Evolutionary conservation across 2,329 filamentous ascomycete genomes (phyloP).

Genomic region (Gremmenia infestans): DNA sequence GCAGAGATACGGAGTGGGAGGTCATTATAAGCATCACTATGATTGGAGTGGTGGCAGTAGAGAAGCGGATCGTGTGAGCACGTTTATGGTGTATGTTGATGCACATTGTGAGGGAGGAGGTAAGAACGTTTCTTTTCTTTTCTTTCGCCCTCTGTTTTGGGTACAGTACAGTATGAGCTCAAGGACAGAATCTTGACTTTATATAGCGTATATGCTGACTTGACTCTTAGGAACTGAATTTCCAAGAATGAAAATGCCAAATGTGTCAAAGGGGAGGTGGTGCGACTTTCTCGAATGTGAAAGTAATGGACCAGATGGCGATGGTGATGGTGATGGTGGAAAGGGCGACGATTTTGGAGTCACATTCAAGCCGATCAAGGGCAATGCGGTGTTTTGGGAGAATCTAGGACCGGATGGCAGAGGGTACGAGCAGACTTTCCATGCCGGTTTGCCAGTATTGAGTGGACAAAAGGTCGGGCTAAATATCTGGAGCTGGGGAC

Average conservation of each 20-base stretch:
- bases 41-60: conserved; percentile 47
- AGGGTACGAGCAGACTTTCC: conserved; percentile 54
- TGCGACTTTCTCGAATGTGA: conserved; percentile 52
- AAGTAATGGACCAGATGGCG: conserved; percentile 20
- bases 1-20: conserved; percentile 55
- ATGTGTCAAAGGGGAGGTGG: conserved; percentile 41
- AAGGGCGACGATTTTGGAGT: conserved; percentile 37
- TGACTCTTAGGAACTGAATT: conserved; percentile 46
- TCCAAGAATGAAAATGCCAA: conserved; percentile 42
- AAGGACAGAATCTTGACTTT: too few species aligned
- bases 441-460: conserved; percentile 54
- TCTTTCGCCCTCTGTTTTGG: too few species aligned
- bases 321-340: conserved; percentile 11
- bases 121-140: not conserved
- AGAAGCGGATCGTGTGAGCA: conserved; percentile 43
- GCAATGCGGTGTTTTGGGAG: conserved; percentile 59
- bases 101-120: conserved; percentile 49
- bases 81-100: conserved; percentile 57
- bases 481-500: conserved; percentile 59
- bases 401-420: conserved; percentile 51
- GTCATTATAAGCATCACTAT: conserved; percentile 55
- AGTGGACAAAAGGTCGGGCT: conserved; percentile 54
- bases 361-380: conserved; percentile 52
- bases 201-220: not conserved
- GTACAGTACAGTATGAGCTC: too few species aligned